Conservation (phyloP, 148 eudicot genomes). For the Heliamphora exappendiculata region DNA sequence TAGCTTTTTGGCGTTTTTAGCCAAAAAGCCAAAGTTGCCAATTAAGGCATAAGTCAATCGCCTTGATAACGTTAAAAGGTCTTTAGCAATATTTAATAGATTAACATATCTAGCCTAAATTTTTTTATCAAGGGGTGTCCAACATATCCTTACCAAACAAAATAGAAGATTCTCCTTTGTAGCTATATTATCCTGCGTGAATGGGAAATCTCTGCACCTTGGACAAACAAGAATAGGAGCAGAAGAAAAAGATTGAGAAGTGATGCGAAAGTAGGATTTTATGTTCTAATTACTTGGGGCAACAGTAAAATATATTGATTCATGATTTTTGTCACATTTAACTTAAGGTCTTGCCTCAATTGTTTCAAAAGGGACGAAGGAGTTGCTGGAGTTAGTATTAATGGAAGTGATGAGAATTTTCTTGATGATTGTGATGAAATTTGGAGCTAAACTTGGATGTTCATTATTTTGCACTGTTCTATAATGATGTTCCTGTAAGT, state of each 20-base stretch:
- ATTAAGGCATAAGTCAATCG: too few species aligned
- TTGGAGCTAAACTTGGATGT: not conserved
- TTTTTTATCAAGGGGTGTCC: too few species aligned
- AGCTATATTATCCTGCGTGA: not conserved
- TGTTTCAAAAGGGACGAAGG: not conserved
- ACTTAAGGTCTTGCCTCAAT: not conserved
- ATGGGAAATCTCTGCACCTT: not conserved
- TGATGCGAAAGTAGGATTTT: not conserved
- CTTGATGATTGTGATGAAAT: not conserved
- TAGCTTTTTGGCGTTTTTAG: too few species aligned
- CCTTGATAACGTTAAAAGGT: too few species aligned
- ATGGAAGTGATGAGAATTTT: not conserved
- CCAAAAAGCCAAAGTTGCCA: too few species aligned
- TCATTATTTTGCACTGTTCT: not conserved
- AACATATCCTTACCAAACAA: not conserved
- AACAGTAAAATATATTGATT: not conserved
- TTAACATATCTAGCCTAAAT: too few species aligned
- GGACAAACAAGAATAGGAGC: not conserved
- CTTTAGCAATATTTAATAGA: too few species aligned
- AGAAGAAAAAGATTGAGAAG: not conserved
- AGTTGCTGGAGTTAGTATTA: not conserved
- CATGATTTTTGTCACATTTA: too few species aligned
- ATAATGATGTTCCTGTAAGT: too few species aligned
- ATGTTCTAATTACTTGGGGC: not conserved
- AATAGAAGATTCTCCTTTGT: not conserved